phyloP scores from a whole-genome alignment of 2,329 filamentous ascomycete genomes.

The Fusarium agapanthi region DNA sequence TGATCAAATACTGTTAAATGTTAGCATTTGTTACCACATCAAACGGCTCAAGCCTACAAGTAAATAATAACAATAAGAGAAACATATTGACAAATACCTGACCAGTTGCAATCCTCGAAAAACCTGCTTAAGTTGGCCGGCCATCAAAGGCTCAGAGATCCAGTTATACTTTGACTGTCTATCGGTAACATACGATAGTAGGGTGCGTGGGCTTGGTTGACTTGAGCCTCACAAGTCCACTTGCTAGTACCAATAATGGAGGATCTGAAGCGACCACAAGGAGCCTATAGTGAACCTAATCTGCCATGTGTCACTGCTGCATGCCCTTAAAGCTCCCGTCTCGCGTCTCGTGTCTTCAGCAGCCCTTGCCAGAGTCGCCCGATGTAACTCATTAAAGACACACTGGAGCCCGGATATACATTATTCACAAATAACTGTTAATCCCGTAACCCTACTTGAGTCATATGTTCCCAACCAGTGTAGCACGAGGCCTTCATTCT shows the following conservation, averaged over 20 bases:
- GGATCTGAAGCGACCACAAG: background rate
- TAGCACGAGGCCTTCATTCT: background rate
- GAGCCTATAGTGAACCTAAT: too few relatives aligned
- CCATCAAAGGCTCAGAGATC: background rate
- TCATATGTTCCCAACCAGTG: background rate
- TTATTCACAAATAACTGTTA: background rate
- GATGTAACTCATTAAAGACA: background rate
- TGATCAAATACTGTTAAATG: background rate
- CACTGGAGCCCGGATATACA: background rate
- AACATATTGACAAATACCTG: background rate
- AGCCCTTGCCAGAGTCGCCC: background rate
- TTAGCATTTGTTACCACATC: too few relatives aligned
- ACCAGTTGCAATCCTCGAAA: background rate
- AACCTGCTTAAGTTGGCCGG: background rate
- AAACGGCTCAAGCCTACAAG: background rate
- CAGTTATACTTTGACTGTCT: background rate
- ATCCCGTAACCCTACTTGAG: background rate
- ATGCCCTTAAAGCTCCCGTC: background rate
- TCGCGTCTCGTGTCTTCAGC: background rate
- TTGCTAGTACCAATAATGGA: background rate
- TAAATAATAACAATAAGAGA: background rate
- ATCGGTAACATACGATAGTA: background rate
- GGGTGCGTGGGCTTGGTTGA: background rate
- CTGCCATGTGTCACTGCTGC: background rate
- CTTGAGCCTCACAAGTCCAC: background rate